Base-by-base conservation (phyloP, 345 rosid genomes). In the Populus ilicifolia region DNA sequence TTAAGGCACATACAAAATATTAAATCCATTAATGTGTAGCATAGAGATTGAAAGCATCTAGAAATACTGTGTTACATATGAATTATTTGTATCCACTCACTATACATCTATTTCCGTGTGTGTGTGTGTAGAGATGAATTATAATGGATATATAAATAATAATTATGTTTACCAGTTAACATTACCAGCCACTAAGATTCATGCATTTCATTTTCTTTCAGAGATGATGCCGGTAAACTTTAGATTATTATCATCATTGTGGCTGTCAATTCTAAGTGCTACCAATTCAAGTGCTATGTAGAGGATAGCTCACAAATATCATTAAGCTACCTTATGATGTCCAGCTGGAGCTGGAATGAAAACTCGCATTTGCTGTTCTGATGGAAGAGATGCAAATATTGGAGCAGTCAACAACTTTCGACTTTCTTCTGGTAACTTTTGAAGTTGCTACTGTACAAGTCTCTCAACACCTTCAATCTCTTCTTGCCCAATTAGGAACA, bases 401-500 rank as follows among this genome's bases (percentile, higher is more conserved):
- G 96, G 83, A 77, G 85, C 85, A 3, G 90, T 86, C 75, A 79
- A 59, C 80, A 95, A 79, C 74, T 93, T 90, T 72, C 79, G 81
- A 14, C 52, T 85, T 36, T 79, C 86, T 88, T 90, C 94, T 77
- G 94, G 94, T 80, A 93, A 80, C 70, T 85, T 86, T 66, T 68
- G 84, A 63, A 93, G 87, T 74, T 84, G 84, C 79, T 93, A 96
- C 65, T 81, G 86, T 54, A 93, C 85, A 81, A 88, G 82, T 69
- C 91, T 90, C 81, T 93, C 96, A 74, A 90, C 91, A 12, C 94
- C 85, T 85, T 95, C 99, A 67, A 95, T 95, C 80, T 93, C 97
- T 86, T 95, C 98, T 92, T 95, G 97, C 65, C 98, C 99, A 52
- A 97, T 95, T 77, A 95, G 86, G 78, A 95, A 95, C 50, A 92